Conservation (phyloP, 768 basidiomycete species). For the Stropharia rugosoannulata region DNA sequence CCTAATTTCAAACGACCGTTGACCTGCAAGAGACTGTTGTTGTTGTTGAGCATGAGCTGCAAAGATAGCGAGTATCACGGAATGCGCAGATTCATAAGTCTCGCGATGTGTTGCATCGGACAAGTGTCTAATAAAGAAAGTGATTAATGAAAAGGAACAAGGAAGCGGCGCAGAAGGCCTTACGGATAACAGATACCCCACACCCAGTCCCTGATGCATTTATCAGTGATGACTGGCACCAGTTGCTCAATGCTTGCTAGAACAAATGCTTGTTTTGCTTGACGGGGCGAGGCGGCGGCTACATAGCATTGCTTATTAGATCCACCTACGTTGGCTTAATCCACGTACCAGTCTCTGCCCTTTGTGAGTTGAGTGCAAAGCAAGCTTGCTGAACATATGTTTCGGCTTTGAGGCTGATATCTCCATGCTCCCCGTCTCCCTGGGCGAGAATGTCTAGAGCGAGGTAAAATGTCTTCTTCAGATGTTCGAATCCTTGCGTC, state of each 20-base stretch:
- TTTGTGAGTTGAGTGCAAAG: constrained; percentile 23
- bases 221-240: constrained; percentile 54
- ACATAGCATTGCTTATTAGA: constrained; percentile 7
- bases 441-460: constrained; percentile 70
- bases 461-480: constrained; percentile 74
- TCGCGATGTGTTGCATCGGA: constrained; percentile 61
- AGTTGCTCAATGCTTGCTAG: constrained; percentile 81
- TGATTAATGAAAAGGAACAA: not conserved
- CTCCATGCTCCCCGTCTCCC: constrained; percentile 24
- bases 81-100: constrained; percentile 86
- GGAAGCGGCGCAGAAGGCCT: not conserved
- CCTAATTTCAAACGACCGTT: constrained; percentile 6
- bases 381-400: constrained; percentile 27
- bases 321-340: not conserved
- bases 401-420: constrained; percentile 22
- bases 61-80: constrained; percentile 76
- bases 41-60: constrained; percentile 52
- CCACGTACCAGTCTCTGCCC: constrained; percentile 23
- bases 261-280: constrained; percentile 58
- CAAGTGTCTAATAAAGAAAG: constrained; percentile 48
- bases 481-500: constrained; percentile 61
- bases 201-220: constrained; percentile 52
- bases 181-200: constrained; percentile 63
- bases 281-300: constrained; percentile 23
- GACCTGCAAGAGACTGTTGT: constrained; percentile 18